Base-by-base conservation (phyloP, 2,329 filamentous ascomycete genomes). In the Fusarium siculi region DNA sequence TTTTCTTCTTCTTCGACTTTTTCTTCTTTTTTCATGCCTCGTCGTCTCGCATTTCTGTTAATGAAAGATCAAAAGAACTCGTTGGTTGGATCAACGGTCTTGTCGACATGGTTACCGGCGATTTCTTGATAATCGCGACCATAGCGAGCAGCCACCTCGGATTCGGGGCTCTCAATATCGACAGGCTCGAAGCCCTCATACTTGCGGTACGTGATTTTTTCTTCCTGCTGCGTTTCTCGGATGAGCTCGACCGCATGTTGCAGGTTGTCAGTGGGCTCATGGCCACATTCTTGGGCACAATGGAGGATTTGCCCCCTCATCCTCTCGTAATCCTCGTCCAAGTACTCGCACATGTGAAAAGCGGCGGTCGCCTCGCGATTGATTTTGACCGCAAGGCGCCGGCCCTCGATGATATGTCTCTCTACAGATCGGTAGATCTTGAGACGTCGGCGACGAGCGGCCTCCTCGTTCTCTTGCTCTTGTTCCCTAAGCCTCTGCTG, bases 341-440 rank as follows among this genome's bases (percentile, higher is more conserved):
- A 57, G 6, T 28, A 39, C 11, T 40, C 1, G n/a, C 19, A 12
- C 36, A 68, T 3, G 8, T 32, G 25, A 12, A 40, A 34, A 4
- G 56, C 40, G 2, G 61, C 56, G 11, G 28, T 30, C 9, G 54
- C 64, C n/a, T 68, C 65, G 21, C 52, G 52, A 39, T 63, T 63
- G 2, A 23, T 30, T 9, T 34, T 36, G n/a, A 25, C 19, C n/a
- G 42, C 47, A 15, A 42, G 30, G 8, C 32, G 32, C 9, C 53
- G 42, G 3, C 39, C 47, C 14, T 63, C 55, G 5, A 37, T 30
- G 1, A 56, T 18, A 4, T 58, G 34, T 30, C 36, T 52, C 6
- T 67, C 64, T 4, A 67, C 47, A 11, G 42, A 25, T 14, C 40
- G 57, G n/a, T 62, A 68, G 50, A 68, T 43, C 30, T 57, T 63